phyloP scores from a whole-genome alignment of 2,329 filamentous ascomycete genomes.

The Fusarium protoensiforme region DNA sequence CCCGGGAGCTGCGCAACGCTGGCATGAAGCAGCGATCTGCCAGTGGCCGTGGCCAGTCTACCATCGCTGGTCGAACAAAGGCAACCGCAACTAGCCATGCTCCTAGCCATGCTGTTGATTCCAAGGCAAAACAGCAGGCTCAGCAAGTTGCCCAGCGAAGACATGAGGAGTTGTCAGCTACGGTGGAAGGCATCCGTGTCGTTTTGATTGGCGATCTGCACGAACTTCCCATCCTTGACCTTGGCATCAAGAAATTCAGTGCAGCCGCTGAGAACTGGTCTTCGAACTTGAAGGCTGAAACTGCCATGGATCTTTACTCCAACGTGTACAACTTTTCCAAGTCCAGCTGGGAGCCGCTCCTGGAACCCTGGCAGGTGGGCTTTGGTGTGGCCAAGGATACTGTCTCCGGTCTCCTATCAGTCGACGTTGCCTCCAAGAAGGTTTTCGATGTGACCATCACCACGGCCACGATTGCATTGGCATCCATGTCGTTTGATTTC shows the following conservation, averaged over 20 bases:
- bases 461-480: conserved; percentile 91
- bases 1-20: conserved; percentile 61
- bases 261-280: conserved; percentile 93
- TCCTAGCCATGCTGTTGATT: conserved; percentile 34
- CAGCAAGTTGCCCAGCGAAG: conserved; percentile 31
- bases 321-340: conserved; percentile 99
- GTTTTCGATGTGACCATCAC: conserved; percentile 93
- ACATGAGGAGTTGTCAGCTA: conserved; percentile 84
- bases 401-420: conserved; percentile 78
- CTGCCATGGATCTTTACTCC: conserved; percentile 90
- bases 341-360: conserved; percentile 95
- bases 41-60: conserved; percentile 66
- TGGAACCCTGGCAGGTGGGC: conserved; percentile 97
- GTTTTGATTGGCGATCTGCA: conserved; percentile 96
- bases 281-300: conserved; percentile 84
- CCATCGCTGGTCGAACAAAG: conserved; percentile 53
- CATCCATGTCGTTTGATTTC: conserved; percentile 93
- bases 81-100: conserved; percentile 52
- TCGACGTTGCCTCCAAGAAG: conserved; percentile 90
- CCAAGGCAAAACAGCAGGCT: conserved; percentile 28
- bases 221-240: conserved; percentile 92
- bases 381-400: conserved; percentile 86
- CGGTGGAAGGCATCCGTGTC: conserved; percentile 87
- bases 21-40: conserved; percentile 66
- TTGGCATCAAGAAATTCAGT: conserved; percentile 91